Evolutionary conservation across 352 stramenopile species (phyloP).

Genomic region (Aphanomyces euteiches): DNA sequence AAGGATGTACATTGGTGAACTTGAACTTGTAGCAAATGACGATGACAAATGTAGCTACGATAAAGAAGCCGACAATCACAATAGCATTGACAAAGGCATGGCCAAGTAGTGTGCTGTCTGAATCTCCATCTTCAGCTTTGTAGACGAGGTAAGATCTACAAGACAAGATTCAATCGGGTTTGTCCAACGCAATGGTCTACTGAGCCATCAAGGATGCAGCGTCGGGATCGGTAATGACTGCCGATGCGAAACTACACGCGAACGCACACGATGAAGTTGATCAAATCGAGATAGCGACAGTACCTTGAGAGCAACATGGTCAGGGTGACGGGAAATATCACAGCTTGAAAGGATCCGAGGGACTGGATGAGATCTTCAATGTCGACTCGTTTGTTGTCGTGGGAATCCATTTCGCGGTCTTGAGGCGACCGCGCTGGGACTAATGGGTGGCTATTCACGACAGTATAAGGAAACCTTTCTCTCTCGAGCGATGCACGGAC

Average conservation of each 20-base stretch:
- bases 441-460: not conserved
- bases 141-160: conserved; percentile 79
- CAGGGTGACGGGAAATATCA: conserved; percentile 69
- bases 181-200: conserved; percentile 38
- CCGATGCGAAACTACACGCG: conserved; percentile 59
- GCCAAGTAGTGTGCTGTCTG: conserved; percentile 60
- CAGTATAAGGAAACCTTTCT: too few species aligned
- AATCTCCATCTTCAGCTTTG: conserved; percentile 55
- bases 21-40: conserved; percentile 90
- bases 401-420: conserved; percentile 43
- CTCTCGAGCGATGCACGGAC: not conserved
- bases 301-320: conserved; percentile 83
- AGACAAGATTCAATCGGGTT: not conserved
- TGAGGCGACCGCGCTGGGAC: conserved; percentile 9
- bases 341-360: conserved; percentile 79
- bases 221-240: conserved; percentile 74
- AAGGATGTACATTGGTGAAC: conserved; percentile 57
- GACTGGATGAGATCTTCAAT: conserved; percentile 67
- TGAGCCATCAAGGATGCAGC: conserved; percentile 64
- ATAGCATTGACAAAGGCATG: conserved; percentile 84
- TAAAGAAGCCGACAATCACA: conserved; percentile 86
- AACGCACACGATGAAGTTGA: not conserved
- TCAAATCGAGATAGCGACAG: not conserved
- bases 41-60: conserved; percentile 87
- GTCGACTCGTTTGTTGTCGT: conserved; percentile 38